phyloP scores from a whole-genome alignment of 2,329 filamentous ascomycete species.

The Claviceps sorghi region DNA sequence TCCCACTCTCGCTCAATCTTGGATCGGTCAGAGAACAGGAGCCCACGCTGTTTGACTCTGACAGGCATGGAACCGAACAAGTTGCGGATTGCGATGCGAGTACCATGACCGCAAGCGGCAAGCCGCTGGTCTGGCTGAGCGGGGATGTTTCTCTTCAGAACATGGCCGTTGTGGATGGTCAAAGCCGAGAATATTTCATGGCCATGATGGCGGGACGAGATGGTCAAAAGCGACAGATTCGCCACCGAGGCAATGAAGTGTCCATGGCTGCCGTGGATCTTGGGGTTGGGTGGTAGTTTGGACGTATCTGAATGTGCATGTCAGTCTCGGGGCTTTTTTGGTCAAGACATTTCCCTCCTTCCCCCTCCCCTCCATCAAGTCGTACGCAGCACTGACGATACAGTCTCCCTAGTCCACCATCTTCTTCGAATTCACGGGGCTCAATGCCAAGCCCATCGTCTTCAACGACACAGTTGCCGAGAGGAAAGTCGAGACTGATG shows the following conservation, averaged over 20 bases:
- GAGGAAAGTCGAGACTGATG: constrained; percentile 57
- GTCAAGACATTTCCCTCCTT: neutral
- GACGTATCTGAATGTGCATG: constrained; percentile 52
- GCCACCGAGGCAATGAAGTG: constrained; percentile 65
- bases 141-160: constrained; percentile 50
- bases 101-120: constrained; percentile 49
- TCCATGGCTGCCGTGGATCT: constrained; percentile 53
- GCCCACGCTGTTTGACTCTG: constrained; percentile 63
- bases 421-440: constrained; percentile 53
- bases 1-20: constrained; percentile 51
- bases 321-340: neutral
- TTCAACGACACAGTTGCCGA: constrained; percentile 65
- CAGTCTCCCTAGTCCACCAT: constrained; percentile 56
- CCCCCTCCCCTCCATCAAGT: neutral
- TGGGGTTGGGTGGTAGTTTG: constrained; percentile 37
- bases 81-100: constrained; percentile 59
- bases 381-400: constrained; percentile 43
- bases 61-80: constrained; percentile 87
- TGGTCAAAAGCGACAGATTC: constrained; percentile 58
- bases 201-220: constrained; percentile 55
- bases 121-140: constrained; percentile 44
- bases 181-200: constrained; percentile 50
- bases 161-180: constrained; percentile 53
- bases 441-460: constrained; percentile 73
- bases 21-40: constrained; percentile 34